These are phyloP conservation scores for Claviceps pazoutovae DNA, from an alignment of 2,329 filamentous ascomycete genomes.

Conservation along the genomic window DNA sequence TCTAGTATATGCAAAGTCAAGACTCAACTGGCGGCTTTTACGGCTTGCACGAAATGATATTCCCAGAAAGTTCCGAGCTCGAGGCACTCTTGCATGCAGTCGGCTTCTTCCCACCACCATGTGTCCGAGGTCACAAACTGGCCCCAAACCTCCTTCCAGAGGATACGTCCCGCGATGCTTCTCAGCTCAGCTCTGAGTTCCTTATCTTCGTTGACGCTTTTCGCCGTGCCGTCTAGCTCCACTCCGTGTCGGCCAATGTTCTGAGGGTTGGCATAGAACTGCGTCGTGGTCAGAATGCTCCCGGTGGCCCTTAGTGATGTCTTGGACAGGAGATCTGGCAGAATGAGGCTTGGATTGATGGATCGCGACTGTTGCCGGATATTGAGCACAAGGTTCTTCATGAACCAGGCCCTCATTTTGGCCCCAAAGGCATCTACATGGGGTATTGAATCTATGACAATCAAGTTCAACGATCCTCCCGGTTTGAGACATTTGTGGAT, in stretches of 20 bases:
- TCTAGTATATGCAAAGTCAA: too few relatives aligned
- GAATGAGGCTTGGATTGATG: conserved; percentile 41
- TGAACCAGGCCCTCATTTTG: conserved; percentile 44
- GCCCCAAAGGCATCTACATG: conserved; percentile 41
- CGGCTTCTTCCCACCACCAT: conserved; percentile 51
- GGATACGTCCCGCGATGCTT: conserved; percentile 37
- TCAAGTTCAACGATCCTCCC: conserved; percentile 42
- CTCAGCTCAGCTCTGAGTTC: conserved; percentile 32
- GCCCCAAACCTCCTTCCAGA: conserved; percentile 51
- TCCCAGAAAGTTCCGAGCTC: conserved; percentile 43
- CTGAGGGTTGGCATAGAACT: conserved; percentile 31
- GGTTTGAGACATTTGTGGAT: conserved; percentile 41
- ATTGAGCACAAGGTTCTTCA: conserved; percentile 44
- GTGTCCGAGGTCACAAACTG: conserved; percentile 30
- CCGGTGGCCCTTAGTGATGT: conserved; percentile 35
- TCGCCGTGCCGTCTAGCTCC: conserved; percentile 12
- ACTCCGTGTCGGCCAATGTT: conserved; percentile 12
- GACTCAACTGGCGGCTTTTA: conserved; percentile 23
- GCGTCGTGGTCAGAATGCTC: conserved; percentile 33
- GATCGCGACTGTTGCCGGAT: conserved; percentile 46
- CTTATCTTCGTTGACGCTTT: conserved; percentile 12
- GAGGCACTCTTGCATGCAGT: conserved; percentile 40
- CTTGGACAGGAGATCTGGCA: conserved; percentile 45
- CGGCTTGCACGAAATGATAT: conserved; percentile 41
- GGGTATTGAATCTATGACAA: conserved; percentile 49